These are phyloP conservation scores for Jatropha podagrica DNA, from an alignment of 441 rosid genomes.

Conservation along the genomic window DNA sequence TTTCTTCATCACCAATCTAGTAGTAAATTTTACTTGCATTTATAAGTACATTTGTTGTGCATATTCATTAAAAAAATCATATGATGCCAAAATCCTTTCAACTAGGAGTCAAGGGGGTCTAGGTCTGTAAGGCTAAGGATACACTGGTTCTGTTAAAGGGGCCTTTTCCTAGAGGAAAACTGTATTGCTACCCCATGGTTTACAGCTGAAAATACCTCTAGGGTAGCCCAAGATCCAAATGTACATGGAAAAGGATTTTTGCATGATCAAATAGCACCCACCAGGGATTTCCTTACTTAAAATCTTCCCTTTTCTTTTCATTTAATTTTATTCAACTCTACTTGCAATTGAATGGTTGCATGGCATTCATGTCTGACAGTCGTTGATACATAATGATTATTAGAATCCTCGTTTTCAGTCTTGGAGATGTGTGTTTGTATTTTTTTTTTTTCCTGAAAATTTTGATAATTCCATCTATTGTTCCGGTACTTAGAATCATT, in stretches of 20 bases:
- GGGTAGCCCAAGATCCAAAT: neutral
- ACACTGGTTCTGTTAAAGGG: neutral
- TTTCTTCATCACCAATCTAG: neutral
- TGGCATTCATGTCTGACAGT: neutral
- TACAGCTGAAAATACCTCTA: neutral
- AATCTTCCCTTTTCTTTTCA: neutral
- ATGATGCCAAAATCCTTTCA: neutral
- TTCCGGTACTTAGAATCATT: neutral
- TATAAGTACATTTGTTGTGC: neutral
- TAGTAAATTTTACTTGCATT: neutral
- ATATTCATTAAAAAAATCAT: neutral
- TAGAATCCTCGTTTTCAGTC: neutral
- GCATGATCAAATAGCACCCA: neutral
- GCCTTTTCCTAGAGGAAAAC: neutral
- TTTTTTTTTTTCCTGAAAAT: conserved; percentile 1
- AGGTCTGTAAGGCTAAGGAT: neutral
- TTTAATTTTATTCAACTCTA: neutral
- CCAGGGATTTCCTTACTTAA: neutral
- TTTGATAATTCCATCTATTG: neutral
- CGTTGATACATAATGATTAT: neutral
- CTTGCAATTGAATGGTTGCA: neutral
- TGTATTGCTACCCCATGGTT: neutral
- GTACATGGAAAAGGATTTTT: neutral
- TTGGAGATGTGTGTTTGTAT: neutral
- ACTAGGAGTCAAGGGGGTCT: neutral